These are phyloP conservation scores for Colletotrichum sp. DNA, from an alignment of 2,329 filamentous ascomycete species.

Conservation along the genomic window DNA sequence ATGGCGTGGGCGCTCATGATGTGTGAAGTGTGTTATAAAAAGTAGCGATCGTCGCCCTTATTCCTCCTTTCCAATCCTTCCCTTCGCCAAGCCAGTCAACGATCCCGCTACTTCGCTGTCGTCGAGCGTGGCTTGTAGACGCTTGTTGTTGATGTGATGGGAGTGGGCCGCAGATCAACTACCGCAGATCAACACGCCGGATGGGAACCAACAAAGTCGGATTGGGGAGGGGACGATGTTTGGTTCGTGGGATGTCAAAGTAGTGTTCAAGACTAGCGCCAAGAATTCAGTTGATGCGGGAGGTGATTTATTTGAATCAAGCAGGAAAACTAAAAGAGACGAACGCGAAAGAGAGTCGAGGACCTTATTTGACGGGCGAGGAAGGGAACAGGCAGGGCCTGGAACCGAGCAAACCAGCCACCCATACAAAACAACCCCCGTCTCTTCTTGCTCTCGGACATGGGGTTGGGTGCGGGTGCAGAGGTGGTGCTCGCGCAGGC, in stretches of 20 bases:
- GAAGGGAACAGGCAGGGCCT: background rate
- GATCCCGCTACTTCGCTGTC: background rate
- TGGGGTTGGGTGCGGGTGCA: background rate
- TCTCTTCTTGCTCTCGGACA: background rate
- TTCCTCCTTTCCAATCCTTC: background rate
- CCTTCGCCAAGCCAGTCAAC: background rate
- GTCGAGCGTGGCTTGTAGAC: background rate
- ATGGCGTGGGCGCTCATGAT: conserved; percentile 3
- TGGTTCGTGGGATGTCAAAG: background rate
- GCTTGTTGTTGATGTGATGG: background rate
- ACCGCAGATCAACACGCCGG: conserved; percentile 17
- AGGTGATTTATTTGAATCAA: conserved; percentile 10
- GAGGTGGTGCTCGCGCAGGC: background rate
- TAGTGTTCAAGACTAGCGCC: background rate
- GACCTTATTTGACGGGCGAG: background rate
- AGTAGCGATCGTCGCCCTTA: background rate
- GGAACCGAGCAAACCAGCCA: background rate
- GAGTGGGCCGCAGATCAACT: conserved; percentile 12
- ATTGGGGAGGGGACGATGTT: background rate
- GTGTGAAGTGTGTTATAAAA: background rate
- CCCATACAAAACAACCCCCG: background rate
- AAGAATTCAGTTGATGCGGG: background rate
- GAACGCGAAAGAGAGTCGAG: background rate
- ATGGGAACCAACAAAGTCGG: background rate
- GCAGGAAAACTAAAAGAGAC: background rate